Conservation (phyloP, 805 yeast genomes). For the Teunomyces gatunensis region DNA sequence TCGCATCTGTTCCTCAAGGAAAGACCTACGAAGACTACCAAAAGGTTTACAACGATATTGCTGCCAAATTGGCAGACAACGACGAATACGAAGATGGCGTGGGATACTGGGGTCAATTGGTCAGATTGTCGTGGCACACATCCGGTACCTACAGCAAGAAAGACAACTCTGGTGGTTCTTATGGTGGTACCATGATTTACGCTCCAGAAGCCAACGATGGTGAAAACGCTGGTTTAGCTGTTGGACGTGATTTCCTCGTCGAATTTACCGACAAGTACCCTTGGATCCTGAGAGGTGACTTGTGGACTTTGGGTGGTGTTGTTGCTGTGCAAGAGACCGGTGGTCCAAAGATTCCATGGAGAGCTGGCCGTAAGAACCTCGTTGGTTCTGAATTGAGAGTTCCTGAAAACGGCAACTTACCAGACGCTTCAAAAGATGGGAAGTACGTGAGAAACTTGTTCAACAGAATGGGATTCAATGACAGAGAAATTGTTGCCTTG, state of each 20-base stretch:
- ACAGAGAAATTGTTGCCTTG: conserved; percentile 40
- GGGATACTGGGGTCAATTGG: conserved; percentile 37
- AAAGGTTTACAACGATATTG: conserved; percentile 71
- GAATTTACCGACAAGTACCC: conserved; percentile 57
- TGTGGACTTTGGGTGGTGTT: conserved; percentile 73
- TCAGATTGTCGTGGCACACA: conserved; percentile 40
- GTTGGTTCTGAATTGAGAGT: conserved; percentile 20
- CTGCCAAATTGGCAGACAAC: conserved; percentile 22
- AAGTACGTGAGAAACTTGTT: conserved; percentile 47
- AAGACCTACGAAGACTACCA: conserved; percentile 55
- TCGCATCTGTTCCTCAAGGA: conserved; percentile 35
- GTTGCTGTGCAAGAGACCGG: conserved; percentile 60
- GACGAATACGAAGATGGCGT: conserved; percentile 33
- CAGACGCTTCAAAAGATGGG: conserved; percentile 46
- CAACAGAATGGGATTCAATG: conserved; percentile 41
- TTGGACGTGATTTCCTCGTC: conserved; percentile 55
- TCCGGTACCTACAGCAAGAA: conserved; percentile 31
- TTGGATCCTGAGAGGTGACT: conserved; percentile 61
- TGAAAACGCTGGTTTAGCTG: conserved; percentile 49
- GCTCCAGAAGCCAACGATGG: conserved; percentile 54
- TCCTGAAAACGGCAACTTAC: conserved; percentile 51
- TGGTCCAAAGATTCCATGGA: conserved; percentile 63
- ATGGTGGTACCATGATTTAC: conserved; percentile 35
- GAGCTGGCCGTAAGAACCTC: conserved; percentile 47
- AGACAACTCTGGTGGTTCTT: conserved; percentile 33